phyloP scores from a whole-genome alignment of 1,139 yeast genomes.

The Geotrichum reessii region DNA sequence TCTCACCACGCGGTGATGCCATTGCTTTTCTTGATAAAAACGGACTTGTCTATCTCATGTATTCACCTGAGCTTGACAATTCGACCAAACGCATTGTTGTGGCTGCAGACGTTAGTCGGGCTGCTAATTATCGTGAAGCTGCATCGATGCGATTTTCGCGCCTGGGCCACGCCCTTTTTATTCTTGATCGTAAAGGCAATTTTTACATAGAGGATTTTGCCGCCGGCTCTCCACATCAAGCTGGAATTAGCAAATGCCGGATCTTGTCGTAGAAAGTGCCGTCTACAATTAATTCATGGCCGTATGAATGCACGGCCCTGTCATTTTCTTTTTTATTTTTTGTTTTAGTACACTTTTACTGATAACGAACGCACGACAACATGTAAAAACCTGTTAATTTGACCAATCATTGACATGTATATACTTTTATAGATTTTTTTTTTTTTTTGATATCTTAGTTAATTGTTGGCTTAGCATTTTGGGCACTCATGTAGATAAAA shows the following conservation, averaged over 20 bases:
- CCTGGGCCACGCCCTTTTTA: constrained; percentile 73
- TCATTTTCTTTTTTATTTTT: background rate
- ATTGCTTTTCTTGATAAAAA: constrained; percentile 72
- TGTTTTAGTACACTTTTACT: background rate
- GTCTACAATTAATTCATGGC: background rate
- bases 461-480: background rate
- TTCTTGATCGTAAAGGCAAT: constrained; percentile 75
- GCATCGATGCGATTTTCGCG: constrained; percentile 71
- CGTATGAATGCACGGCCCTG: background rate
- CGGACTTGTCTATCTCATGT: constrained; percentile 67
- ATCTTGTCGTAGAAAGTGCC: constrained; percentile 24
- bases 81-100: constrained; percentile 56
- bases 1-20: constrained; percentile 64
- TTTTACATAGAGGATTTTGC: constrained; percentile 80
- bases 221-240: constrained; percentile 71
- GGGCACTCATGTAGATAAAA: background rate
- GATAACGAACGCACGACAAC: background rate
- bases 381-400: background rate
- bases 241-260: constrained; percentile 68
- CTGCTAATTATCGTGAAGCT: constrained; percentile 55
- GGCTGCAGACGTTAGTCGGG: constrained; percentile 72
- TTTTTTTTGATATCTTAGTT: background rate
- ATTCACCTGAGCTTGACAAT: constrained; percentile 51
- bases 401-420: background rate
- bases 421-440: background rate